A percentile compares a stretch with the other conserved stretches of the same genome.
Evolutionary conservation across 345 rosid genomes (phyloP).

Genomic region (Populus nigra): DNA sequence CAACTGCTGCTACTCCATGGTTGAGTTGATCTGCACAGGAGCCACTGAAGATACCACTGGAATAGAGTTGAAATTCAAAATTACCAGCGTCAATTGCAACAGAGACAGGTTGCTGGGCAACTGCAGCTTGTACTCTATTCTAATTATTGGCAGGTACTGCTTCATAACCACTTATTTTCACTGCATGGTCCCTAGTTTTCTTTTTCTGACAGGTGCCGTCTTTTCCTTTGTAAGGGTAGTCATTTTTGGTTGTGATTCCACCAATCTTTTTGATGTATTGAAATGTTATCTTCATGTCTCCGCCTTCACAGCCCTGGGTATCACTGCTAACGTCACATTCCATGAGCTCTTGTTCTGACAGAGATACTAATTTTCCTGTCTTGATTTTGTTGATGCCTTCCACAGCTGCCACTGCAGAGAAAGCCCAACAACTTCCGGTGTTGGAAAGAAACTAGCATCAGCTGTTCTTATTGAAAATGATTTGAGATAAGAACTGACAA

Average conservation of each 20-base stretch:
- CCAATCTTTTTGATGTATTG: slow-evolving; percentile 43
- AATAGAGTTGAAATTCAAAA: slow-evolving; percentile 61
- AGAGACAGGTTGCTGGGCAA: slow-evolving; percentile 71
- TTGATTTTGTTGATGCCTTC: slow-evolving; percentile 75
- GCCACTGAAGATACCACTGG: slow-evolving; percentile 57
- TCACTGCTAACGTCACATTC: slow-evolving; percentile 51
- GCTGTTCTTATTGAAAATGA: background rate
- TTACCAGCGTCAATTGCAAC: slow-evolving; percentile 78
- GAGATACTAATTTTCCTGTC: slow-evolving; percentile 56
- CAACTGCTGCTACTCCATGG: slow-evolving; percentile 78
- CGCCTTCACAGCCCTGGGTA: slow-evolving; percentile 75
- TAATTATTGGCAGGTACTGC: slow-evolving; percentile 46
- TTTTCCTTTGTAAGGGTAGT: slow-evolving; percentile 60
- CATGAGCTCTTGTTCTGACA: slow-evolving; percentile 84
- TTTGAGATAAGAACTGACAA: background rate
- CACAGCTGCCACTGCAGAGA: slow-evolving; percentile 80
- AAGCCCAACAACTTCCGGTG: slow-evolving; percentile 96
- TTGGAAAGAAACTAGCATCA: background rate
- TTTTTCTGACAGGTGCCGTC: slow-evolving; percentile 41
- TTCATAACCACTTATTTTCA: slow-evolving; percentile 44
- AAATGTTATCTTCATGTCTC: slow-evolving; percentile 69
- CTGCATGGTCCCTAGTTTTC: slow-evolving; percentile 39
- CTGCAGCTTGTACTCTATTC: slow-evolving; percentile 52
- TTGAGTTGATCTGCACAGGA: slow-evolving; percentile 59
- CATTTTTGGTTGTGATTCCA: slow-evolving; percentile 54